Percentiles rank a stretch among this genome's conserved stretches.
Conservation (phyloP, 331 rosid species). For the Phaseolus coccineus region DNA sequence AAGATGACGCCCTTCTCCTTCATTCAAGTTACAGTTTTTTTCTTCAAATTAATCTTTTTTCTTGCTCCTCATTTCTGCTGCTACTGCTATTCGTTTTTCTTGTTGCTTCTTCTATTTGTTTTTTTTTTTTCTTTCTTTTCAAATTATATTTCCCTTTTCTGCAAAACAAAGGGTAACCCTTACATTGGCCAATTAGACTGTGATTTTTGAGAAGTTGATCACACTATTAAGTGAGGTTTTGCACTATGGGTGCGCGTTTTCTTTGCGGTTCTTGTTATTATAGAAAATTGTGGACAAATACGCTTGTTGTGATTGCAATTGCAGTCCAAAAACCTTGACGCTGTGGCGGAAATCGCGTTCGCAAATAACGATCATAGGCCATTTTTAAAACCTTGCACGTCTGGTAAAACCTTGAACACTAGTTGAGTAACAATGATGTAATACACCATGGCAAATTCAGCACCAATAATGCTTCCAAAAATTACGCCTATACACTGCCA, state of each 20-base stretch:
- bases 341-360: neutral
- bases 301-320: neutral
- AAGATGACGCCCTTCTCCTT: neutral
- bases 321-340: neutral
- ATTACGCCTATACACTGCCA: neutral
- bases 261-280: neutral
- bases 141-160: neutral
- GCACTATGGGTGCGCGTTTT: too few species aligned
- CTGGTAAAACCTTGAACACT: neutral
- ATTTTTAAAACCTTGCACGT: neutral
- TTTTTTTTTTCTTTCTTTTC: neutral
- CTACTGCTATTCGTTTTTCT: neutral
- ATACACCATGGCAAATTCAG: neutral
- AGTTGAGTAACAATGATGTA: neutral
- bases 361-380: neutral
- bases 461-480: neutral
- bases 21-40: neutral
- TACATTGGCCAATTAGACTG: neutral
- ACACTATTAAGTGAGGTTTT: neutral
- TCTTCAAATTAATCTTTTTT: neutral
- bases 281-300: neutral
- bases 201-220: neutral
- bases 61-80: neutral
- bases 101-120: neutral
- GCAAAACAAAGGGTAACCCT: conserved; percentile 3